Conservation (phyloP, 208 protist genomes). For the Leptomonas pyrrhocoris region DNA sequence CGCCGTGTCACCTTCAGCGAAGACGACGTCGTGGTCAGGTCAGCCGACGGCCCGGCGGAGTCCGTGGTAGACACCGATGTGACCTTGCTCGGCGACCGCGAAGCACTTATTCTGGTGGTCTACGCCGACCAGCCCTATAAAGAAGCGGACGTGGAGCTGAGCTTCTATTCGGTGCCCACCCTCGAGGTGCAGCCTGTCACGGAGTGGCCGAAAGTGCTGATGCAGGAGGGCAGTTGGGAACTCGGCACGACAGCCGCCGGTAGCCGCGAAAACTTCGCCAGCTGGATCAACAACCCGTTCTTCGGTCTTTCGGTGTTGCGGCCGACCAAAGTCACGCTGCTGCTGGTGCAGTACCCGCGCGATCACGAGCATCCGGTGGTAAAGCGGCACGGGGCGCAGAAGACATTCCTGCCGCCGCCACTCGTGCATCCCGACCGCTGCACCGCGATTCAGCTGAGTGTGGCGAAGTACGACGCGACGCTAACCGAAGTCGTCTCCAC, state of each 20-base stretch:
- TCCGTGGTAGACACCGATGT: constrained; percentile 61
- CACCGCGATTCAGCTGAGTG: constrained; percentile 80
- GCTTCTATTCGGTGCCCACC: constrained; percentile 58
- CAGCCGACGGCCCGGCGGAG: constrained; percentile 41
- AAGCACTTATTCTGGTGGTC: constrained; percentile 72
- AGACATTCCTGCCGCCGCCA: constrained; percentile 68
- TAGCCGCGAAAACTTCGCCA: constrained; percentile 57
- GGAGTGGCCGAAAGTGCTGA: constrained; percentile 71
- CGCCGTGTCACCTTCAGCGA: constrained; percentile 54
- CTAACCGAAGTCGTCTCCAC: constrained; percentile 55
- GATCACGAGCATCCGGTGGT: constrained; percentile 74
- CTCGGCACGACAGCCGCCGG: constrained; percentile 85
- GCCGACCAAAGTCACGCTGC: constrained; percentile 65
- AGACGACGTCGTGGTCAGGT: constrained; percentile 56
- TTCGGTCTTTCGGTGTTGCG: constrained; percentile 67
- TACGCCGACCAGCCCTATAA: constrained; percentile 77
- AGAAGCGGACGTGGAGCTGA: constrained; percentile 68
- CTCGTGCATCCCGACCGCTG: constrained; percentile 66
- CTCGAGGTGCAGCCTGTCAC: constrained; percentile 60
- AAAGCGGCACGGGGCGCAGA: constrained; percentile 64
- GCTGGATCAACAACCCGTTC: constrained; percentile 93
- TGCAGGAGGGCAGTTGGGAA: constrained; percentile 78
- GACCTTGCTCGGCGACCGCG: constrained; percentile 20
- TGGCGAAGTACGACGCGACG: constrained; percentile 64
- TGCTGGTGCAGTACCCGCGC: constrained; percentile 84